These are phyloP conservation scores for Hymenoscyphus linearis DNA, from an alignment of 2,329 filamentous ascomycete species.

Conservation along the genomic window DNA sequence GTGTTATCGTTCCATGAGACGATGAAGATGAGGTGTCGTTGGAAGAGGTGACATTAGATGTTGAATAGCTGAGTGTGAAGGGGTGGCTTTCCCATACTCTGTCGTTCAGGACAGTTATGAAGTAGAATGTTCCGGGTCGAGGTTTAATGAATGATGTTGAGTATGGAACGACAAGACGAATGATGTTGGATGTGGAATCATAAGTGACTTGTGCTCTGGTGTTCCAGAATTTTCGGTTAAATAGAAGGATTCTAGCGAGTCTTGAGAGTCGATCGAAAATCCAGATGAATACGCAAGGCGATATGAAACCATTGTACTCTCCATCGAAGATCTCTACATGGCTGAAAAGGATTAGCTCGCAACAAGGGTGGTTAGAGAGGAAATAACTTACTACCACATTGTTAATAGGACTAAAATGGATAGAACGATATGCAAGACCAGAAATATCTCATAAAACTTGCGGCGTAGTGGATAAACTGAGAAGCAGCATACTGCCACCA, in stretches of 20 bases:
- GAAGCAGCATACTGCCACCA: slow-evolving; percentile 39
- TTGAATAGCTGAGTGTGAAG: slow-evolving; percentile 39
- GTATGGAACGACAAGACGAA: slow-evolving; percentile 38
- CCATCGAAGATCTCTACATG: slow-evolving; percentile 42
- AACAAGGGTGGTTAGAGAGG: background rate
- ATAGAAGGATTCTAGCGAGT: slow-evolving; percentile 35
- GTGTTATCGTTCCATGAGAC: background rate
- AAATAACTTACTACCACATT: slow-evolving; percentile 11
- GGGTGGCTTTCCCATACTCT: slow-evolving; percentile 46
- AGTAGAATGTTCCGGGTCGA: slow-evolving; percentile 41
- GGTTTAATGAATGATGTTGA: slow-evolving; percentile 33
- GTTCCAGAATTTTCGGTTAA: slow-evolving; percentile 24
- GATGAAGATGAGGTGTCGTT: background rate
- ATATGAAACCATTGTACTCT: slow-evolving; percentile 44
- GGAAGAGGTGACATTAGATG: slow-evolving; percentile 10
- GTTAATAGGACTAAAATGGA: slow-evolving; percentile 43
- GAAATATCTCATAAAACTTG: slow-evolving; percentile 44
- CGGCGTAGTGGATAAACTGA: slow-evolving; percentile 36
- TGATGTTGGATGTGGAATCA: slow-evolving; percentile 37
- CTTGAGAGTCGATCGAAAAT: slow-evolving; percentile 41
- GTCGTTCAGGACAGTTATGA: slow-evolving; percentile 39
- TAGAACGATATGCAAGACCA: slow-evolving; percentile 46
- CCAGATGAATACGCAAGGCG: slow-evolving; percentile 38
- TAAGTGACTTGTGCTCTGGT: slow-evolving; percentile 35
- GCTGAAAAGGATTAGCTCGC: slow-evolving; percentile 10